A percentile compares a stretch with the other conserved stretches of the same genome.
phyloP scores from a whole-genome alignment of 495 filamentous ascomycete species.

The Xylaria telfairii region DNA sequence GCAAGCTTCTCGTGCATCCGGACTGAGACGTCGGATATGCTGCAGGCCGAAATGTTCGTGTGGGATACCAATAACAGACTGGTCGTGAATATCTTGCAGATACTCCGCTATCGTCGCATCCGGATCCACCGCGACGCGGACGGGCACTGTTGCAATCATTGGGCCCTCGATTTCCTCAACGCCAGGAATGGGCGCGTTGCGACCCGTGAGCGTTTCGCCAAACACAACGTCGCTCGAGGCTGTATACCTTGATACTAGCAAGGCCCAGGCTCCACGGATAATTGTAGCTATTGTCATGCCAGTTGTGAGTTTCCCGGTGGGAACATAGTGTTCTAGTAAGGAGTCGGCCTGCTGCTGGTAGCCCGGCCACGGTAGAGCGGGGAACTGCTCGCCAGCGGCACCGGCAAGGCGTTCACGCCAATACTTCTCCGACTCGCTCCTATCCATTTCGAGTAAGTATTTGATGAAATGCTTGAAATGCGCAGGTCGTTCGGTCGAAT shows the following conservation, averaged over 20 bases:
- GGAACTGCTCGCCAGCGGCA: conserved; percentile 63
- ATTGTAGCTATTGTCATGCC: conserved; percentile 62
- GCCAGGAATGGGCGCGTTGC: conserved; percentile 56
- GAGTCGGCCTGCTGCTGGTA: conserved; percentile 62
- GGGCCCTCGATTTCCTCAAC: conserved; percentile 63
- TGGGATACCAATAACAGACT: conserved; percentile 58
- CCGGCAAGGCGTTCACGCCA: conserved; percentile 55
- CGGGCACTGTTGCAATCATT: conserved; percentile 69
- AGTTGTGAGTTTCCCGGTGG: conserved; percentile 42
- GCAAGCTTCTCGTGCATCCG: conserved; percentile 68
- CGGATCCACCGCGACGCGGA: conserved; percentile 55
- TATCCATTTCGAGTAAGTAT: conserved; percentile 48
- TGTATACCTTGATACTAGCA: conserved; percentile 60
- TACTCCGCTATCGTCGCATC: conserved; percentile 41
- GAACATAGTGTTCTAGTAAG: conserved; percentile 57
- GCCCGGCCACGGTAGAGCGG: conserved; percentile 58
- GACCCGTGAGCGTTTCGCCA: conserved; percentile 63
- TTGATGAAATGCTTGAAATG: conserved; percentile 54
- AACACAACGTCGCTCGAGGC: conserved; percentile 59
- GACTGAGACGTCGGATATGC: conserved; percentile 66
- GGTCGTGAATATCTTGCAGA: conserved; percentile 59
- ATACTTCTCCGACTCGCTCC: conserved; percentile 41
- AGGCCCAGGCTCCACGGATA: conserved; percentile 68
- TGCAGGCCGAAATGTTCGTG: conserved; percentile 75
- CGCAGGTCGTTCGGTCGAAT: conserved; percentile 49